Base-by-base conservation (phyloP, 2,329 filamentous ascomycete species). In the Amphichorda felina region DNA sequence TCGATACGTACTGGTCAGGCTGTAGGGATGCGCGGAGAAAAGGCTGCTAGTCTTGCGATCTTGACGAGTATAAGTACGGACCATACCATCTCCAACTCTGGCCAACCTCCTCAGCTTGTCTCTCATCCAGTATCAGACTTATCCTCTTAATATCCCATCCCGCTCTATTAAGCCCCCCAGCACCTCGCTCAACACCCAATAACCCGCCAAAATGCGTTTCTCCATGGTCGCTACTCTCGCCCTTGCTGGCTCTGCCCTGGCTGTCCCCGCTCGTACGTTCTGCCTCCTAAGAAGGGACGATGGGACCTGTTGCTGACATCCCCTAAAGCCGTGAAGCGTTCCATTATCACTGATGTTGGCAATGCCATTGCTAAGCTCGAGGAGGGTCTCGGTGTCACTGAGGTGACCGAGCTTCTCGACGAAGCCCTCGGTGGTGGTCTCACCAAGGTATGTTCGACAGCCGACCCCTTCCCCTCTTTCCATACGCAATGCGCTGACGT, bases 331-430 rank as follows among this genome's bases (percentile, higher is more conserved):
- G 19, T 36, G 21, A 34, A 38, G 22, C 36, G 41, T 17, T 40
- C 36, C 26, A 38, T 46, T n/a, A 19, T 43, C 25, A 32, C 34
- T 13, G 39, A 45, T 16, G 40, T 45, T 30, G 38, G 38, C 34
- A 38, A 28, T 27, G 33, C 41, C 18, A 36, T 44, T 26, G 35
- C 30, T 24, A 36, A 33, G 19, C 37, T 44, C 6, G 40, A 43
- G 34, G 33, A 39, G 16, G 39, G 40, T 34, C 32, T 45, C 9
- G 31, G 36, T 21, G 41, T 37, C 17, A 34, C 37, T 16, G 37
- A 39, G 25, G 38, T 48, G 21, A 44, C 48, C 37, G n/a, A 36
- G 26, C 22, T 42, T 36, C 43, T 50, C 27, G 27, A 46, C 29
- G 8, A 9, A n/a, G 14, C 42, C 30, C 38, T 48, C 8, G 45